These are phyloP conservation scores for Tuber microsphaerosporum DNA, from an alignment of 495 filamentous ascomycete species.

Conservation along the genomic window DNA sequence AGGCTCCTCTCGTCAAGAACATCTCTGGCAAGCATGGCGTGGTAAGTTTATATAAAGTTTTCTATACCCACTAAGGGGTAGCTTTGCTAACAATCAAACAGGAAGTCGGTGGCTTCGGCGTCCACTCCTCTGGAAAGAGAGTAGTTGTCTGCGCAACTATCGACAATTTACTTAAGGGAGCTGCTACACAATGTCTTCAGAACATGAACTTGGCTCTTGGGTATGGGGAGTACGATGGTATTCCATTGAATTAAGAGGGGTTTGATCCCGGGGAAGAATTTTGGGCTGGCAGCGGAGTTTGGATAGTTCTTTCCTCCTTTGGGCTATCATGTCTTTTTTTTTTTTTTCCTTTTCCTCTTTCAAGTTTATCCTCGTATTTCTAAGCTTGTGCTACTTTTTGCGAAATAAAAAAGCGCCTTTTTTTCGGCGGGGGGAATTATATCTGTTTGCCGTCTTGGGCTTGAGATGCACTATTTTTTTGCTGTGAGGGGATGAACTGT, in stretches of 20 bases:
- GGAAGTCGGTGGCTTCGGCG: slow-evolving; percentile 91
- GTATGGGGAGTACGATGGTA: slow-evolving; percentile 87
- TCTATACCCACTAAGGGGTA: not conserved
- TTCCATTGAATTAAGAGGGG: slow-evolving; percentile 56
- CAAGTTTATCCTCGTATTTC: slow-evolving; percentile 1
- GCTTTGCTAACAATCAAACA: slow-evolving; percentile 17
- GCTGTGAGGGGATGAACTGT: not conserved
- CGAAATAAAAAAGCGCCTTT: slow-evolving; percentile 32
- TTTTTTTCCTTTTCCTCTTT: not conserved
- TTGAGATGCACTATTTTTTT: slow-evolving; percentile 2
- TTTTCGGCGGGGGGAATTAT: not conserved
- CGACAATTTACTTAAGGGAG: slow-evolving; percentile 94
- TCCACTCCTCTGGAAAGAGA: slow-evolving; percentile 77
- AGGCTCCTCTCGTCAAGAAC: slow-evolving; percentile 77
- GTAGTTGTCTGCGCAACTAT: slow-evolving; percentile 96
- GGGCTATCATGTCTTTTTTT: slow-evolving; percentile 3
- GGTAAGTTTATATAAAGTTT: slow-evolving; percentile 19
- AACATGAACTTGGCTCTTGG: slow-evolving; percentile 96
- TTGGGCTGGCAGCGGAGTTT: slow-evolving; percentile 1
- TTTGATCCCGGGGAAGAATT: not conserved
- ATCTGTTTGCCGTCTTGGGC: not conserved
- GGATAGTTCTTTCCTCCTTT: slow-evolving; percentile 11
- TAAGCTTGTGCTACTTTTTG: slow-evolving; percentile 17
- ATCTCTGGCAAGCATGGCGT: slow-evolving; percentile 88
- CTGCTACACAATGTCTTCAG: slow-evolving; percentile 91